Conservation (phyloP, 2,329 filamentous ascomycete species). For the Hirsutella minnesotensis region DNA sequence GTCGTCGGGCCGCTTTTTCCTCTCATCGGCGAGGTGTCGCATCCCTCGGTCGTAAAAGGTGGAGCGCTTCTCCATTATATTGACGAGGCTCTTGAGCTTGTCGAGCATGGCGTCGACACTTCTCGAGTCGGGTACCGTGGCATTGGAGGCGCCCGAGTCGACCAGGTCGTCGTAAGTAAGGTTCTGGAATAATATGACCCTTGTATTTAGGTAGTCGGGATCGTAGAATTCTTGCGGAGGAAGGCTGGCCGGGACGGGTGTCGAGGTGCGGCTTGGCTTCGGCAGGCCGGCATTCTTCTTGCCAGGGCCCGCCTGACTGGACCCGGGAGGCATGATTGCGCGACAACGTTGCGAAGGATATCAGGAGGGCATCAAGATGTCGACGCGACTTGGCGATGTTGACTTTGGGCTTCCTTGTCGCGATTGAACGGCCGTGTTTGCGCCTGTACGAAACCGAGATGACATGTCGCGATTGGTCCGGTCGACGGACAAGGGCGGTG, state of each 20-base stretch:
- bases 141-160: slow-evolving; percentile 45
- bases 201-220: slow-evolving; percentile 56
- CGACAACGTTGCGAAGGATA: background rate
- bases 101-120: slow-evolving; percentile 52
- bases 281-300: slow-evolving; percentile 53
- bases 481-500: background rate
- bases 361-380: background rate
- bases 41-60: slow-evolving; percentile 62
- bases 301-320: slow-evolving; percentile 49
- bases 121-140: slow-evolving; percentile 50
- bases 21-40: slow-evolving; percentile 53
- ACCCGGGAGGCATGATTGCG: slow-evolving; percentile 41
- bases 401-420: too few relatives aligned
- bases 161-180: slow-evolving; percentile 59
- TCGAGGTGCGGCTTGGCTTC: slow-evolving; percentile 68
- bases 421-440: background rate
- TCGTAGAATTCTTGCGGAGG: slow-evolving; percentile 43
- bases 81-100: slow-evolving; percentile 51
- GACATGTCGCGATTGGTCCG: background rate
- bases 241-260: slow-evolving; percentile 44
- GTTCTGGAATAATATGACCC: slow-evolving; percentile 45
- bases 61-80: slow-evolving; percentile 55
- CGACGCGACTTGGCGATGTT: background rate
- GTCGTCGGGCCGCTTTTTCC: slow-evolving; percentile 50
- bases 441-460: slow-evolving; percentile 2